Evolutionary conservation across 805 yeast species (phyloP), one percentile per base, ranked within the genome.

Genomic region (Metschnikowia dekortorum): DNA sequence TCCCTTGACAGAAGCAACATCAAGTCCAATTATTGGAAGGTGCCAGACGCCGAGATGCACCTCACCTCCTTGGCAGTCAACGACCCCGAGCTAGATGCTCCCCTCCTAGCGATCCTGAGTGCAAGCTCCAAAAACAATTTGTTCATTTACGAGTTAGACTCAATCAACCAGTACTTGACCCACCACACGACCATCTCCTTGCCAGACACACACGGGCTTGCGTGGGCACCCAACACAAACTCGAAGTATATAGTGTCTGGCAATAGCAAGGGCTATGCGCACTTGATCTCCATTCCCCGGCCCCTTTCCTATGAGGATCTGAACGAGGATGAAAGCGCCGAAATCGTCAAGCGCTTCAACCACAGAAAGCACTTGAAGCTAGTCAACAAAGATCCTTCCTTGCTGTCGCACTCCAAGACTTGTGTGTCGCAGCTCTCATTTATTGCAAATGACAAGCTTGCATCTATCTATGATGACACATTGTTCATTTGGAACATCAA

Each of bases 401-500:
- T 61, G 14, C 31, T 30, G 13, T 29, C 53, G 4, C 68, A 62
- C 40, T 47, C 54, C 35, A 46, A 60, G 47, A 59, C 69, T 4
- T 58, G 60, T 39, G 63, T 73, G 18, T 53, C 64, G 40, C 60
- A 65, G 53, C 49, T 69, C 60, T 58, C 62, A 37, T 59, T 68
- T 60, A 46, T 63, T 51, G 46, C 55, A 44, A 59, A 66, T 30
- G 73, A 80, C 22, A 72, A 81, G 3, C 65, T 89, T 48, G 66
- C 86, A 30, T 74, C 95, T 0, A 63, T 83, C 6, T 87, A 85
- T 62, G 82, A 82, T 50, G 84, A 85, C 52, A 80, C 84, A 50
- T 56, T 91, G 11, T 90, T 87, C 62, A 67, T 85, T 45, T 90
- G 96, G 92, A 90, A 90, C 51, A 65, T 83, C 10, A 74, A 55